Percentiles rank a stretch among this genome's conserved stretches.
Conservation (phyloP, 2,329 filamentous ascomycete species). For the Parastagonospora avenae region DNA sequence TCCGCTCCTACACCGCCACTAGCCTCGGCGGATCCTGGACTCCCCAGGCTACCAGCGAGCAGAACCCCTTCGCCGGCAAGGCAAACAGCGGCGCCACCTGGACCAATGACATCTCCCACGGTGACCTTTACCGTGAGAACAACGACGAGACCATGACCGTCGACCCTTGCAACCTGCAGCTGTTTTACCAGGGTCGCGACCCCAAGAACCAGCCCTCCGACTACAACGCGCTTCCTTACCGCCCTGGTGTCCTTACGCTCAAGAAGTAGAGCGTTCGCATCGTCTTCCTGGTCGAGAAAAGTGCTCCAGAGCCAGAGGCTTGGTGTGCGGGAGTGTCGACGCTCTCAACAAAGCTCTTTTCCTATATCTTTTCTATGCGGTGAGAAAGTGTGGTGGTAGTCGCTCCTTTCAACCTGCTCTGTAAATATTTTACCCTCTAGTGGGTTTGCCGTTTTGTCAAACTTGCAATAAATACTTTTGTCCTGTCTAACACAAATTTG, state of each 20-base stretch:
- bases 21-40: constrained; percentile 65
- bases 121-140: constrained; percentile 63
- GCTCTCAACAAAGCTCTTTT: neutral
- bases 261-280: constrained; percentile 11
- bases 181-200: constrained; percentile 66
- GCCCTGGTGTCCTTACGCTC: constrained; percentile 61
- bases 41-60: constrained; percentile 60
- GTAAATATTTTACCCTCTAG: neutral
- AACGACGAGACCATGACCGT: constrained; percentile 67
- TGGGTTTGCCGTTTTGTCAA: neutral
- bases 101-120: constrained; percentile 71
- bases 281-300: neutral
- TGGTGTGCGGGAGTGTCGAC: neutral
- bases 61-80: constrained; percentile 68
- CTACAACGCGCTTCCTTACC: constrained; percentile 61
- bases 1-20: constrained; percentile 68
- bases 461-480: neutral
- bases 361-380: neutral
- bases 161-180: constrained; percentile 67
- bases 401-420: neutral
- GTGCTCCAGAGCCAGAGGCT: neutral
- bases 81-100: constrained; percentile 68
- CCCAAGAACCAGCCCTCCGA: constrained; percentile 43
- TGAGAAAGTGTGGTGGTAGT: neutral
- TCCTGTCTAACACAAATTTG: too few relatives aligned